Percentiles rank a stretch among this genome's conserved stretches.
phyloP scores from a whole-genome alignment of 1,284 basidiomycete genomes.

The Sporisorium scitamineum region DNA sequence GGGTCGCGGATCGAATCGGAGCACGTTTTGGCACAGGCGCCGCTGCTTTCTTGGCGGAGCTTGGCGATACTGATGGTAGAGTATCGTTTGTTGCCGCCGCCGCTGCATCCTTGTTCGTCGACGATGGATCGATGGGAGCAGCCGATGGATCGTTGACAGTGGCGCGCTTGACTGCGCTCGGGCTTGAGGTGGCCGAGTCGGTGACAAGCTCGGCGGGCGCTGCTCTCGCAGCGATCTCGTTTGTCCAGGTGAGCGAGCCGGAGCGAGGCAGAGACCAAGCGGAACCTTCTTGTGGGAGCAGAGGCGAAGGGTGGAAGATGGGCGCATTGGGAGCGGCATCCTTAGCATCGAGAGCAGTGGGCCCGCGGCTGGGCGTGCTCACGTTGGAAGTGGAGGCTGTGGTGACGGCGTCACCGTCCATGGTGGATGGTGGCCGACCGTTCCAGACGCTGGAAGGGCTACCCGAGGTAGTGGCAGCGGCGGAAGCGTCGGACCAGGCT shows the following conservation, averaged over 20 bases:
- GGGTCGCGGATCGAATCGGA: constrained; percentile 40
- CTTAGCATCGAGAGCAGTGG: constrained; percentile 26
- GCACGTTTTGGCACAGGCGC: constrained; percentile 39
- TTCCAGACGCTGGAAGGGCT: constrained; percentile 52
- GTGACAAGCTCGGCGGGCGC: constrained; percentile 15
- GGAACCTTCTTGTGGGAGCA: constrained; percentile 39
- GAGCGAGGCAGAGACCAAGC: constrained; percentile 36
- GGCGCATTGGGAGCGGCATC: constrained; percentile 19
- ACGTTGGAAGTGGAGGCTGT: constrained; percentile 48
- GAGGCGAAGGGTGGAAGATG: constrained; percentile 37
- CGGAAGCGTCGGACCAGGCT: constrained; percentile 41
- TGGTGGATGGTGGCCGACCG: constrained; percentile 30
- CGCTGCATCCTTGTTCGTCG: constrained; percentile 8
- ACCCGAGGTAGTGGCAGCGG: constrained; percentile 12
- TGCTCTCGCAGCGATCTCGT: constrained; percentile 19
- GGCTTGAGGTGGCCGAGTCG: constrained; percentile 22
- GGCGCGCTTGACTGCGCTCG: constrained; percentile 32
- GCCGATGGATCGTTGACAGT: constrained; percentile 5
- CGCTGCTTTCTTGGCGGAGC: constrained; percentile 18
- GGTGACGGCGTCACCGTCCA: constrained; percentile 41
- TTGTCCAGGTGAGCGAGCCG: constrained; percentile 35
- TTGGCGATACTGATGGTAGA: constrained; percentile 6
- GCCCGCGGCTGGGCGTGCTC: constrained; percentile 37
- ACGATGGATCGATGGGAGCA: neutral
- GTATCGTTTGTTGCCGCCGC: neutral